These are phyloP conservation scores for Exobasidium rhododendri DNA, from an alignment of 1,284 basidiomycete species.

Conservation along the genomic window DNA sequence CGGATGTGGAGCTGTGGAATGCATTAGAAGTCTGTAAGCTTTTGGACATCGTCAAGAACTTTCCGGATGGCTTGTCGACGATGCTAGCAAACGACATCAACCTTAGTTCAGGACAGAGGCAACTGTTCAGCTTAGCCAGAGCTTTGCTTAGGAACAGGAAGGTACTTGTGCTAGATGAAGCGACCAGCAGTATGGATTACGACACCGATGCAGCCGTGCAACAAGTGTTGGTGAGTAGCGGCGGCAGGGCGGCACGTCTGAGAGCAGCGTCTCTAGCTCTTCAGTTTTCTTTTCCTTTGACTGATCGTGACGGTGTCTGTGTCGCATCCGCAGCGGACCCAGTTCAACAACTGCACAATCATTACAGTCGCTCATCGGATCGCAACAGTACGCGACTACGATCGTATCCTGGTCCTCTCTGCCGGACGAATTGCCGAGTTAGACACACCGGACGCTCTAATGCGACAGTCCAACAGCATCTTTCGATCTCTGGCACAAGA, in stretches of 20 bases:
- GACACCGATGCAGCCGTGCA: slow-evolving; percentile 26
- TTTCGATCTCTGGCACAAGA: slow-evolving; percentile 38
- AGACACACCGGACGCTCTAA: slow-evolving; percentile 28
- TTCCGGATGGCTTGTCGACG: slow-evolving; percentile 30
- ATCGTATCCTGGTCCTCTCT: slow-evolving; percentile 72
- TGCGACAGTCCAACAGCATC: slow-evolving; percentile 23
- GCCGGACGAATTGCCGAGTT: slow-evolving; percentile 68
- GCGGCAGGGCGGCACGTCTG: too few relatives aligned
- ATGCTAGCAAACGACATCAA: slow-evolving; percentile 11
- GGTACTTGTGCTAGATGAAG: slow-evolving; percentile 78
- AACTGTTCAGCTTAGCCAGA: slow-evolving; percentile 74
- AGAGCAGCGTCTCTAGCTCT: slow-evolving; percentile 75
- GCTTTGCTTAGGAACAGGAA: slow-evolving; percentile 69
- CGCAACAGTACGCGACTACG: slow-evolving; percentile 71
- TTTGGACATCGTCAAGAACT: slow-evolving; percentile 33
- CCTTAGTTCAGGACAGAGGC: slow-evolving; percentile 68
- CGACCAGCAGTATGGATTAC: slow-evolving; percentile 59
- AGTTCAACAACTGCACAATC: slow-evolving; percentile 38
- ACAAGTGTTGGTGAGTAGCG: slow-evolving; percentile 18
- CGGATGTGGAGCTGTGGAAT: slow-evolving; percentile 46
- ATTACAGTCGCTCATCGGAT: slow-evolving; percentile 62
- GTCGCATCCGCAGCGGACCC: slow-evolving; percentile 54
- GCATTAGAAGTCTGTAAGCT: slow-evolving; percentile 42
- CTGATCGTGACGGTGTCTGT: slow-evolving; percentile 75
- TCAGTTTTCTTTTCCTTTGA: slow-evolving; percentile 67